phyloP scores from a whole-genome alignment of 192 early-diverging fungal genomes.

The Geranomyces variabilis region DNA sequence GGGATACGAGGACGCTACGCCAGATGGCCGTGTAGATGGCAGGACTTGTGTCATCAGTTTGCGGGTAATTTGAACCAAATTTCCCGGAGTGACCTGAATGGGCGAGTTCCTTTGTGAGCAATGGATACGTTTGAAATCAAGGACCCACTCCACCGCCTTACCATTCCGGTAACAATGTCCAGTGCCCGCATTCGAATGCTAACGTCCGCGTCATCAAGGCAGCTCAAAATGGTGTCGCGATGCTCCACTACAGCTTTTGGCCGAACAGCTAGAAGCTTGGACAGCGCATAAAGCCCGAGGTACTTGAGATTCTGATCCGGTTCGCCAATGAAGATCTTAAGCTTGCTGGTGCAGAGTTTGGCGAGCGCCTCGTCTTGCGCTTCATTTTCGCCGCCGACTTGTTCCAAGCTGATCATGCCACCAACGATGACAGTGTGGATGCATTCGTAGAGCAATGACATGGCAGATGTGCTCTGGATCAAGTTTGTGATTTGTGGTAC shows the following conservation, averaged over 20 bases:
- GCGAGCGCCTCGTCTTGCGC: constrained; percentile 63
- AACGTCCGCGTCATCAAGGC: constrained; percentile 89
- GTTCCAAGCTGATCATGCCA: constrained; percentile 75
- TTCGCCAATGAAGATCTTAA: constrained; percentile 81
- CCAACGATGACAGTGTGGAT: constrained; percentile 91
- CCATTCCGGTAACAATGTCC: constrained; percentile 85
- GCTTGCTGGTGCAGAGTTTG: constrained; percentile 79
- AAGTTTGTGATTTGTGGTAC: constrained; percentile 79
- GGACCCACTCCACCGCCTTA: constrained; percentile 27
- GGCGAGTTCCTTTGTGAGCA: not conserved
- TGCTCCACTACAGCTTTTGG: constrained; percentile 83
- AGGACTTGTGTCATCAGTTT: constrained; percentile 60
- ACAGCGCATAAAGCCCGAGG: constrained; percentile 85
- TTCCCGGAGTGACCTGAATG: constrained; percentile 74
- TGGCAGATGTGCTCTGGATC: constrained; percentile 86
- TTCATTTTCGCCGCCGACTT: constrained; percentile 52
- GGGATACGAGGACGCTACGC: constrained; percentile 3
- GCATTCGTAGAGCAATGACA: constrained; percentile 98
- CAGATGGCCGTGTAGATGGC: constrained; percentile 1
- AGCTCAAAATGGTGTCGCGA: constrained; percentile 80
- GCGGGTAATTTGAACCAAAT: constrained; percentile 81
- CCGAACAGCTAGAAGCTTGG: constrained; percentile 79
- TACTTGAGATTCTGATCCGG: constrained; percentile 95
- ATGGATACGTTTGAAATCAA: not conserved
- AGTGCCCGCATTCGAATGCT: constrained; percentile 89